Percentiles rank a stretch among this genome's conserved stretches.
Conservation (phyloP, 257 asterid species). For the Solanum chaucha region DNA sequence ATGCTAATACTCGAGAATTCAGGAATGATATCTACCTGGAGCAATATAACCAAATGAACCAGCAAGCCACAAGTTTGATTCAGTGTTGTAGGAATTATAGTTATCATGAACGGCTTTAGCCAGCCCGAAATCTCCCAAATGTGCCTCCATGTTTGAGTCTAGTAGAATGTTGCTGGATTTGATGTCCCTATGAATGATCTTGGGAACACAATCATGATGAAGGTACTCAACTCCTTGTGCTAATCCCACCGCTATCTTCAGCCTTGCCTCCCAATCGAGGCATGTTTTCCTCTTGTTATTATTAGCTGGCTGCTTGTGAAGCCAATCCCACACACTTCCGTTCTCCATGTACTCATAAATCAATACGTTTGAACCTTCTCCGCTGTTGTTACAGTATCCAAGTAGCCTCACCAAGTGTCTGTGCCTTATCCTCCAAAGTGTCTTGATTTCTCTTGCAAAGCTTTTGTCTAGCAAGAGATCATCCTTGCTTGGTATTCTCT, state of each 20-base stretch:
- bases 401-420: slow-evolving; percentile 74
- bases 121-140: slow-evolving; percentile 88
- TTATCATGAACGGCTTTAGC: slow-evolving; percentile 55
- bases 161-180: slow-evolving; percentile 74
- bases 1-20: neutral
- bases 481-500: slow-evolving; percentile 59
- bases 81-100: slow-evolving; percentile 52
- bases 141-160: slow-evolving; percentile 83
- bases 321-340: slow-evolving; percentile 89
- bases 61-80: slow-evolving; percentile 69
- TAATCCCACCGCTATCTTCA: slow-evolving; percentile 76
- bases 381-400: slow-evolving; percentile 65
- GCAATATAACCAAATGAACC: slow-evolving; percentile 96
- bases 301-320: slow-evolving; percentile 43
- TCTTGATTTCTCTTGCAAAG: slow-evolving; percentile 80
- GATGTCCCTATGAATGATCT: slow-evolving; percentile 82
- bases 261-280: slow-evolving; percentile 64
- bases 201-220: slow-evolving; percentile 89
- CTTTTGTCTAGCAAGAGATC: slow-evolving; percentile 64
- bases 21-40: slow-evolving; percentile 49
- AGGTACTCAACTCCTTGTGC: slow-evolving; percentile 91
- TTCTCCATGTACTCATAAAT: slow-evolving; percentile 94
- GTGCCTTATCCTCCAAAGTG: slow-evolving; percentile 81
- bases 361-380: slow-evolving; percentile 57
- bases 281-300: slow-evolving; percentile 34